These are phyloP conservation scores for Phytopythium aichiense DNA, from an alignment of 352 stramenopile species.

Conservation along the genomic window DNA sequence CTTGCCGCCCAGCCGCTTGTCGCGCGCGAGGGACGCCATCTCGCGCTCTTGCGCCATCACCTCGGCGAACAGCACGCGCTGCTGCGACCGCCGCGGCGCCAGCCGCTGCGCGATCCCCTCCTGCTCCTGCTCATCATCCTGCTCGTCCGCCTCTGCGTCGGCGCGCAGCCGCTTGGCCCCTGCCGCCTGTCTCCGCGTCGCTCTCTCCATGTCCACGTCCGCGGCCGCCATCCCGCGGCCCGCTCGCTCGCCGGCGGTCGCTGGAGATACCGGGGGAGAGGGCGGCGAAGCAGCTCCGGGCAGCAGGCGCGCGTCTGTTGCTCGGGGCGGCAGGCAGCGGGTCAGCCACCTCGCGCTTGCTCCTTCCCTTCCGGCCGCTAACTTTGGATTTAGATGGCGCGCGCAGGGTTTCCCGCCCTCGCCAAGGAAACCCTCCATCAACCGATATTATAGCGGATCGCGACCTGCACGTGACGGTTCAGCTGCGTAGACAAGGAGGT, in stretches of 20 bases:
- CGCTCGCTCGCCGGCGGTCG: background rate
- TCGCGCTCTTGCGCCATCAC: conserved; percentile 54
- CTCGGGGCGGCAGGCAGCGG: background rate
- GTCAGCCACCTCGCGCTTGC: too few relatives aligned
- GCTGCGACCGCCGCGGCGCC: conserved; percentile 9
- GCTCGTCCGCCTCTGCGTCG: background rate
- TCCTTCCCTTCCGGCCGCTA: background rate
- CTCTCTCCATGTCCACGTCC: background rate
- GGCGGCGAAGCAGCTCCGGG: too few relatives aligned
- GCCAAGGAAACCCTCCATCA: background rate
- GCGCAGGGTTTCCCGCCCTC: background rate
- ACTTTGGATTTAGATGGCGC: conserved; percentile 1
- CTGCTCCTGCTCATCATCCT: background rate
- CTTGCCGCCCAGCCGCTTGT: conserved; percentile 19
- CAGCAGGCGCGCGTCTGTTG: too few relatives aligned
- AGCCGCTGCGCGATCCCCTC: conserved; percentile 14
- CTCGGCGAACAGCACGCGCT: conserved; percentile 41
- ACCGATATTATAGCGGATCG: too few relatives aligned
- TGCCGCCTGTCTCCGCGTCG: background rate
- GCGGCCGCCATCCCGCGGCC: background rate
- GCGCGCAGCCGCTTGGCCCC: background rate
- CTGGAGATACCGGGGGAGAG: too few relatives aligned
- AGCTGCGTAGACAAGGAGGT: too few relatives aligned
- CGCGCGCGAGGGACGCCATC: conserved; percentile 37
- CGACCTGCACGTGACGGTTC: too few relatives aligned